A percentile compares a stretch with the other conserved stretches of the same genome.
These are phyloP conservation scores for Pseudopediastrum boryanum DNA, from an alignment of 139 green algal genomes.

Conservation along the genomic window DNA sequence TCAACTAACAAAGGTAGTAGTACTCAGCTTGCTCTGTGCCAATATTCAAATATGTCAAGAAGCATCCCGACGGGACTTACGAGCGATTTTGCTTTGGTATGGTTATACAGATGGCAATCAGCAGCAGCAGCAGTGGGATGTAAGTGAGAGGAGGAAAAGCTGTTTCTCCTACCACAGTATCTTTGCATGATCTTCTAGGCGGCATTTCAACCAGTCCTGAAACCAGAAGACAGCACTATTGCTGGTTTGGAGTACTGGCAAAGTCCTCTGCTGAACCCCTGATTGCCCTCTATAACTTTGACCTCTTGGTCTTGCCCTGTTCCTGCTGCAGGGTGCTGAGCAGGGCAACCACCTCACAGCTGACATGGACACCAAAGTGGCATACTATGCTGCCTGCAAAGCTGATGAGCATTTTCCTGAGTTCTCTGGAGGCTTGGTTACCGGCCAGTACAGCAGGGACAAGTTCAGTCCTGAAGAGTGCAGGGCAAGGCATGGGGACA, in stretches of 20 bases:
- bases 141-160: too few relatives aligned
- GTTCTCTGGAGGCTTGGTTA: conserved; percentile 36
- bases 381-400: conserved; percentile 1
- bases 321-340: conserved; percentile 1
- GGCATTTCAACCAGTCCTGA: not conserved
- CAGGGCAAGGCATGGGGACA: conserved; percentile 42
- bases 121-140: too few relatives aligned
- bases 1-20: too few relatives aligned
- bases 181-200: not conserved
- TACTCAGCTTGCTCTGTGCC: too few relatives aligned
- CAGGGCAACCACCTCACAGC: conserved; percentile 14
- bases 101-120: too few relatives aligned
- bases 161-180: not conserved
- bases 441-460: conserved; percentile 44
- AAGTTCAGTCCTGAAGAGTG: conserved; percentile 63
- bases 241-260: too few relatives aligned
- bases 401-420: conserved; percentile 19
- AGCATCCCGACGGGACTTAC: too few relatives aligned
- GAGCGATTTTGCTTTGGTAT: too few relatives aligned
- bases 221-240: too few relatives aligned
- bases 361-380: conserved; percentile 18
- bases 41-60: too few relatives aligned
- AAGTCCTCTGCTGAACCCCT: conserved; percentile 10
- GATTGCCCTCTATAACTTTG: not conserved
- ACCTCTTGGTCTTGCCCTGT: not conserved